Evolutionary conservation across 108 stramenopile genomes (phyloP).

Genomic region (Epithemia pelagica): DNA sequence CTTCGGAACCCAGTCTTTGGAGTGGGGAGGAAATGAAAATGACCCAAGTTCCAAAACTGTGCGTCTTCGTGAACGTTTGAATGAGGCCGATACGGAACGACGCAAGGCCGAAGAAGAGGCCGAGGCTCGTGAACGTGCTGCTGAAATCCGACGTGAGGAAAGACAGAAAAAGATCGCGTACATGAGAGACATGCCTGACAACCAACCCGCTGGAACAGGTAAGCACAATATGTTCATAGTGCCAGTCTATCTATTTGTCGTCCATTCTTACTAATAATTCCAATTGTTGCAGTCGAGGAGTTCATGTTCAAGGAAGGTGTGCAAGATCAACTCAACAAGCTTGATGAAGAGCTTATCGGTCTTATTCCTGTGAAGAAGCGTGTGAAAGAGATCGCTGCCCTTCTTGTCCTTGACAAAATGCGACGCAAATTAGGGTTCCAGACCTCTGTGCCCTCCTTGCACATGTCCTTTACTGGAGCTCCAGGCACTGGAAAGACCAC

Average conservation of each 20-base stretch:
- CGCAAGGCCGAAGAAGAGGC: slow-evolving; percentile 80
- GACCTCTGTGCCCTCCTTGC: slow-evolving; percentile 93
- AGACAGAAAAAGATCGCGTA: slow-evolving; percentile 82
- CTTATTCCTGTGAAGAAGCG: slow-evolving; percentile 91
- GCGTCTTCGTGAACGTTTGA: slow-evolving; percentile 71
- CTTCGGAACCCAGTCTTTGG: slow-evolving; percentile 63
- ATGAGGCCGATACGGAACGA: slow-evolving; percentile 87
- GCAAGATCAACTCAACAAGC: slow-evolving; percentile 91
- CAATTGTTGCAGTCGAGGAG: slow-evolving; percentile 89
- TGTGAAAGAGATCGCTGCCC: slow-evolving; percentile 95
- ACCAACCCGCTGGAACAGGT: slow-evolving; percentile 84
- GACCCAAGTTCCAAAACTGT: slow-evolving; percentile 66
- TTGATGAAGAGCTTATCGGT: slow-evolving; percentile 92
- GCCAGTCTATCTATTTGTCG: background rate
- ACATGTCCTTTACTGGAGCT: slow-evolving; percentile 97
- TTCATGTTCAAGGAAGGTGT: slow-evolving; percentile 99
- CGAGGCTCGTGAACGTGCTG: slow-evolving; percentile 79
- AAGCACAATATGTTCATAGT: slow-evolving; percentile 14
- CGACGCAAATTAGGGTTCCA: slow-evolving; percentile 96
- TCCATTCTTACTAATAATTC: slow-evolving; percentile 7
- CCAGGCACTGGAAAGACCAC: slow-evolving; percentile 99
- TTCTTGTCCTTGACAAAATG: slow-evolving; percentile 97
- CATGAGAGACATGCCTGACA: slow-evolving; percentile 92
- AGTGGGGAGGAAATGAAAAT: slow-evolving; percentile 61
- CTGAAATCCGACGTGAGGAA: slow-evolving; percentile 88